phyloP scores from a whole-genome alignment of 192 early-diverging fungal species.

The Gaertneriomyces sp. region DNA sequence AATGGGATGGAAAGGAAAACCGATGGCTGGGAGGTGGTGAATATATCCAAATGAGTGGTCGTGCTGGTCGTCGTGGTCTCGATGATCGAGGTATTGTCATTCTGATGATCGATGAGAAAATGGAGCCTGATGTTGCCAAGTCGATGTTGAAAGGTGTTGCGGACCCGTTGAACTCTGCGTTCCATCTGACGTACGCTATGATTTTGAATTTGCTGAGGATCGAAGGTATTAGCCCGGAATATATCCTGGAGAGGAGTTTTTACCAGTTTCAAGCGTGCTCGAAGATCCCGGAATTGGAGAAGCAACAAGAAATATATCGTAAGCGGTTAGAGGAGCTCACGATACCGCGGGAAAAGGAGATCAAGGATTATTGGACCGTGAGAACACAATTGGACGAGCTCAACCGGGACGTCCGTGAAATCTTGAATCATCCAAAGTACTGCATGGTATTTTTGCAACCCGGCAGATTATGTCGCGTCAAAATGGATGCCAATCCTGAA shows the following conservation, averaged over 20 bases:
- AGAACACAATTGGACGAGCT: conserved; percentile 65
- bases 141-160: conserved; percentile 76
- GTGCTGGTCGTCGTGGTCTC: conserved; percentile 93
- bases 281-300: conserved; percentile 72
- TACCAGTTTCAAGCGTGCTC: conserved; percentile 88
- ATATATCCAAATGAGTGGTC: conserved; percentile 99
- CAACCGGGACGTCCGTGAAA: conserved; percentile 62
- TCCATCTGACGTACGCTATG: conserved; percentile 97
- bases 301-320: conserved; percentile 58
- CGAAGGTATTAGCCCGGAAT: conserved; percentile 89
- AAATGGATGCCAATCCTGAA: conserved; percentile 21
- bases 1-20: conserved; percentile 85
- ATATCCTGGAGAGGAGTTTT: conserved; percentile 88
- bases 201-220: conserved; percentile 91
- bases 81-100: conserved; percentile 98
- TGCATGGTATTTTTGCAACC: conserved; percentile 80
- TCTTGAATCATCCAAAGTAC: conserved; percentile 79
- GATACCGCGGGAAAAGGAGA: conserved; percentile 66
- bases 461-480: conserved; percentile 70
- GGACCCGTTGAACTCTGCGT: conserved; percentile 83
- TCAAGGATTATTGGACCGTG: conserved; percentile 74
- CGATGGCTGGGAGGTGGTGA: conserved; percentile 84
- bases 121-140: conserved; percentile 88
- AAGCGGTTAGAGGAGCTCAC: conserved; percentile 46
- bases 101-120: conserved; percentile 93